Conservation (phyloP, 345 rosid species). For the Theobroma cacao region DNA sequence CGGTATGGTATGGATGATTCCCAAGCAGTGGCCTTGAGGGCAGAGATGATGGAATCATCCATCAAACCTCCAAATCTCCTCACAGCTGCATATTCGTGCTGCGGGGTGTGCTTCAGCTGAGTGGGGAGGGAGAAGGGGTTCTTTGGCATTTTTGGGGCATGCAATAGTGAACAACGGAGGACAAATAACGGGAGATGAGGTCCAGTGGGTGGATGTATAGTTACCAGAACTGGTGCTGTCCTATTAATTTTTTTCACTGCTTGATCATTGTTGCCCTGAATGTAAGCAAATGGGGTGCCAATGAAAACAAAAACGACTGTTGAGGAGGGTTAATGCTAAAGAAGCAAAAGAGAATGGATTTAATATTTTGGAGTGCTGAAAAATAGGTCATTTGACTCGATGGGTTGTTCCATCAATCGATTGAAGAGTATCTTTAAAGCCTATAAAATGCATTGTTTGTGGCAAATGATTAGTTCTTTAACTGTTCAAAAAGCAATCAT, state of each 20-base stretch:
- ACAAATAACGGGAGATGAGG: neutral
- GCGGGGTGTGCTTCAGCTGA: slow-evolving; percentile 2
- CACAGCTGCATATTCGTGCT: slow-evolving; percentile 16
- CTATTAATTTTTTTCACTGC: slow-evolving; percentile 19
- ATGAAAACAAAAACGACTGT: neutral
- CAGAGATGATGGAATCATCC: slow-evolving; percentile 16
- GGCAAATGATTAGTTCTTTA: slow-evolving; percentile 15
- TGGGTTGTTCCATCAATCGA: slow-evolving; percentile 1
- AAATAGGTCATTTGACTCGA: neutral
- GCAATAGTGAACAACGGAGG: slow-evolving; percentile 23
- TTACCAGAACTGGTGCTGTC: slow-evolving; percentile 31
- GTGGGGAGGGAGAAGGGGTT: slow-evolving; percentile 7
- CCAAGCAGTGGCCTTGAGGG: slow-evolving; percentile 3
- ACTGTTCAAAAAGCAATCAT: neutral
- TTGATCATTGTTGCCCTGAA: slow-evolving; percentile 26
- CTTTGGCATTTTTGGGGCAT: slow-evolving; percentile 18
- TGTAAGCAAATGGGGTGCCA: slow-evolving; percentile 19
- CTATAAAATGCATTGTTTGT: neutral
- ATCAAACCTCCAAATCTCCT: slow-evolving; percentile 27
- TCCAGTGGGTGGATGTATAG: slow-evolving; percentile 13
- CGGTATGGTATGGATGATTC: neutral
- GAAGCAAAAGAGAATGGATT: no score
- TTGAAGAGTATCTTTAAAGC: neutral
- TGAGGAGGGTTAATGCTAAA: neutral
- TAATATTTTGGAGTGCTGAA: neutral